Evolutionary conservation across 495 filamentous ascomycete genomes (phyloP), one percentile per base, ranked within the genome.

Genomic region (Schizothecium vesticola): DNA sequence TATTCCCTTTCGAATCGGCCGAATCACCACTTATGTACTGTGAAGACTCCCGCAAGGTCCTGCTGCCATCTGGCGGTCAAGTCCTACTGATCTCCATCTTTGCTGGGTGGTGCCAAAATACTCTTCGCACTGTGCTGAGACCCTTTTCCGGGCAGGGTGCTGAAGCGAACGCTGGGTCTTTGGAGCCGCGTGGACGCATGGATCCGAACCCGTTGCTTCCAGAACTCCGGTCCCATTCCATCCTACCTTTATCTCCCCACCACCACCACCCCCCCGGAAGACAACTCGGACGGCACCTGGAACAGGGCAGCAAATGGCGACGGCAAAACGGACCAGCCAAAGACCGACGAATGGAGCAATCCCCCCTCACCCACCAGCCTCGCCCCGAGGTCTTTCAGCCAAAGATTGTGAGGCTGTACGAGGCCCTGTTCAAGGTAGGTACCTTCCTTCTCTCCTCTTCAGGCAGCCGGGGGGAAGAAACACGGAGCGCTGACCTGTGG

Each of bases 391-490:
- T 87, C 57, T 97, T 99, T 77, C 88, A 95, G 79, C 96, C 91
- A 28, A 98, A 98, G 82, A 90, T 99, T 67, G 91, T 95, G 51
- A 85, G 89, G 72, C 87, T 98, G 43, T 99, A 99, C 77, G 89
- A 94, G 77, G 84, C 85, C 63, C 83, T 99, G 61, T 94, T 99
- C 80, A 89, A 88, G 84, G 93, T 96, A 83, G 65, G 76, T 25
- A n/a, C 29, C 29, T 10, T 11, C 10, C 63, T 16, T 21, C 63
- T 8, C 56, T 33, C n/a, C 25, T 21, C 22, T 16, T 5, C n/a
- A 1, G 59, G 26, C 10, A 55, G 31, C 36, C 16, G 24, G 33
- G 31, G 21, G 36, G 3, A 26, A 21, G 31, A 8, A 6, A 43
- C 16, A 58, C 16, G 43, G 25, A 21, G 57, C 26, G 29, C 28